A percentile compares a stretch with the other conserved stretches of the same genome.
phyloP scores from a whole-genome alignment of 2,329 filamentous ascomycete genomes.

The Penicillium sp. region DNA sequence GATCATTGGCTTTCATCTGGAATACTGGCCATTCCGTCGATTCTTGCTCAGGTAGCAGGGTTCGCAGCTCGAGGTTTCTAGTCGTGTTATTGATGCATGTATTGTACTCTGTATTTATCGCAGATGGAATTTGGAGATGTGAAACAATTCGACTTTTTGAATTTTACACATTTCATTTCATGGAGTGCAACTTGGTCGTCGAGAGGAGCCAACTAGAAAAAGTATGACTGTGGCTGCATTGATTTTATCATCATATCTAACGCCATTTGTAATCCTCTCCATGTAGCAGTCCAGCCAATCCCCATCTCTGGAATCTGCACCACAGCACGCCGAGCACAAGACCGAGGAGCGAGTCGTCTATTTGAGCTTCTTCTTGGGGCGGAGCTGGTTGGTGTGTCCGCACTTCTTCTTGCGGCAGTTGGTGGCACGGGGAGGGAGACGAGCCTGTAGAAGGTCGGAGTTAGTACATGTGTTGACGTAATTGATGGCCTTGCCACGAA shows the following conservation, averaged over 20 bases:
- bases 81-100: slow-evolving; percentile 16
- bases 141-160: slow-evolving; percentile 23
- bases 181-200: slow-evolving; percentile 37
- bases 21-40: slow-evolving; percentile 7
- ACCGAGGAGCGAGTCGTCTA: slow-evolving; percentile 50
- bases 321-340: slow-evolving; percentile 50
- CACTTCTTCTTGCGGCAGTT: slow-evolving; percentile 99
- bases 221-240: slow-evolving; percentile 39
- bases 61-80: slow-evolving; percentile 6
- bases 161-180: slow-evolving; percentile 39
- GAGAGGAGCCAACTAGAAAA: slow-evolving; percentile 39
- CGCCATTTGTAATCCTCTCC: slow-evolving; percentile 39
- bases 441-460: slow-evolving; percentile 50
- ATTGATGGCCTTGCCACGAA: background rate
- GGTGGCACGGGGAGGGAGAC: slow-evolving; percentile 95
- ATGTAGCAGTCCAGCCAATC: slow-evolving; percentile 37
- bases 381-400: slow-evolving; percentile 99
- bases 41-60: slow-evolving; percentile 26
- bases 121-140: slow-evolving; percentile 5
- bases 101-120: slow-evolving; percentile 17
- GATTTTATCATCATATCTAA: slow-evolving; percentile 42
- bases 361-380: slow-evolving; percentile 99
- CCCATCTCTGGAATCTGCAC: slow-evolving; percentile 30
- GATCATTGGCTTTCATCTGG: background rate
- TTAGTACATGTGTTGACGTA: slow-evolving; percentile 9